Percentiles rank a stretch among this genome's conserved stretches.
Evolutionary conservation across 768 basidiomycete genomes (phyloP).

Genomic region (Mrakia hoshinonis): DNA sequence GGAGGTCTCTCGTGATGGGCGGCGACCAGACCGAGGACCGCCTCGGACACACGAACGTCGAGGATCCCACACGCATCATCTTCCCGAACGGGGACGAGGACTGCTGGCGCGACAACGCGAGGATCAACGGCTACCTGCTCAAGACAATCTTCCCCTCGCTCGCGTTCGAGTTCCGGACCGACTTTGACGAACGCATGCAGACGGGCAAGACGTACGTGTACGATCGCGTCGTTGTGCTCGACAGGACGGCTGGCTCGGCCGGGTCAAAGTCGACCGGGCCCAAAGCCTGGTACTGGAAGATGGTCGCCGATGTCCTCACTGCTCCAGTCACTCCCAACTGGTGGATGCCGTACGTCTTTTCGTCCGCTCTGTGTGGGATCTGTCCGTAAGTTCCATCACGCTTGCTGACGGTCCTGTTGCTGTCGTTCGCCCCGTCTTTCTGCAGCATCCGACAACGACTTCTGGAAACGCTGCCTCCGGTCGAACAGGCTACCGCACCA

Average conservation of each 20-base stretch:
- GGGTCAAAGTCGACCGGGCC: background rate
- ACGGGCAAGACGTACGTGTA: background rate
- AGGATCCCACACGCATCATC: background rate
- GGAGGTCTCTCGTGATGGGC: background rate
- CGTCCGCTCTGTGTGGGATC: too few species aligned
- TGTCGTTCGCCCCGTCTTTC: background rate
- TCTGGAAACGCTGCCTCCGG: background rate
- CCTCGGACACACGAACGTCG: background rate
- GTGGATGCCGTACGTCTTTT: too few species aligned
- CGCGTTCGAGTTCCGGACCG: background rate
- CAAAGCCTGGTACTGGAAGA: background rate
- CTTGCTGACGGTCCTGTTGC: background rate
- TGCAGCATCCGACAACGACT: constrained; percentile 1
- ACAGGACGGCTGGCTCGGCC: background rate
- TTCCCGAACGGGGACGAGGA: background rate
- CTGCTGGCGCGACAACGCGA: background rate
- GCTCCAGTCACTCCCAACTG: too few species aligned
- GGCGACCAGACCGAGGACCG: background rate
- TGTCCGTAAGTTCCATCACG: background rate
- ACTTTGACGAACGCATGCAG: background rate
- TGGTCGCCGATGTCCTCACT: too few species aligned
- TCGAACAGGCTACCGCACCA: background rate
- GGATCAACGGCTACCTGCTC: background rate
- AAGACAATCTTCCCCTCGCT: background rate
- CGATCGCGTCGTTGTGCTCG: background rate